Evolutionary conservation across 2,329 filamentous ascomycete genomes (phyloP).

Genomic region (Rosellinia necatrix): DNA sequence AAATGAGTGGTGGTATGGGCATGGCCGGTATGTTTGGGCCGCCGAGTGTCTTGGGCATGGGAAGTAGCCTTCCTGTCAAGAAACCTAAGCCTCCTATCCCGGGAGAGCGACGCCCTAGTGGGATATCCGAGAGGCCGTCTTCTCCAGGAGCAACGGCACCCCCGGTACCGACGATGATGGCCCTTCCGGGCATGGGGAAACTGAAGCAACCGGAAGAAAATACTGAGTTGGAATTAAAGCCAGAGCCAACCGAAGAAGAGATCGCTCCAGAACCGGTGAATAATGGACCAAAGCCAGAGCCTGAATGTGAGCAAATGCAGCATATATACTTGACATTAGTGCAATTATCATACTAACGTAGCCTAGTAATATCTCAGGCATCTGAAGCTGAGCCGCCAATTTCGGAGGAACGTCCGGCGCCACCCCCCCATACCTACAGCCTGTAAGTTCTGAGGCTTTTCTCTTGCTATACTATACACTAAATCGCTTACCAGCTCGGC

Average conservation of each 20-base stretch:
- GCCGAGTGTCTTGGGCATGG: constrained; percentile 68
- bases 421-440: constrained; percentile 64
- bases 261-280: constrained; percentile 38
- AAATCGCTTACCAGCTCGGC: constrained; percentile 58
- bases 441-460: constrained; percentile 53
- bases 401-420: constrained; percentile 56
- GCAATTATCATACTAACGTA: constrained; percentile 29
- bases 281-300: constrained; percentile 29
- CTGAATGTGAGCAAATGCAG: constrained; percentile 36
- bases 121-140: constrained; percentile 48
- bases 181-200: constrained; percentile 73
- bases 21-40: constrained; percentile 89
- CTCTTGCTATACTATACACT: constrained; percentile 28
- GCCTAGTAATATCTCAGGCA: constrained; percentile 38
- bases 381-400: constrained; percentile 49
- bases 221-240: constrained; percentile 56
- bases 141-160: constrained; percentile 53
- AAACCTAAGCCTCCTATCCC: constrained; percentile 58
- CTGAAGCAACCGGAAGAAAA: constrained; percentile 52
- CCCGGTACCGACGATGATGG: constrained; percentile 63
- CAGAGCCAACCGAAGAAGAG: constrained; percentile 44
- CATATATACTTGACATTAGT: constrained; percentile 24
- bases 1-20: constrained; percentile 92
- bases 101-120: constrained; percentile 48
- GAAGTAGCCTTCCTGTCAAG: constrained; percentile 52